phyloP scores from a whole-genome alignment of 805 yeast genomes.

The Priceomyces medius region DNA sequence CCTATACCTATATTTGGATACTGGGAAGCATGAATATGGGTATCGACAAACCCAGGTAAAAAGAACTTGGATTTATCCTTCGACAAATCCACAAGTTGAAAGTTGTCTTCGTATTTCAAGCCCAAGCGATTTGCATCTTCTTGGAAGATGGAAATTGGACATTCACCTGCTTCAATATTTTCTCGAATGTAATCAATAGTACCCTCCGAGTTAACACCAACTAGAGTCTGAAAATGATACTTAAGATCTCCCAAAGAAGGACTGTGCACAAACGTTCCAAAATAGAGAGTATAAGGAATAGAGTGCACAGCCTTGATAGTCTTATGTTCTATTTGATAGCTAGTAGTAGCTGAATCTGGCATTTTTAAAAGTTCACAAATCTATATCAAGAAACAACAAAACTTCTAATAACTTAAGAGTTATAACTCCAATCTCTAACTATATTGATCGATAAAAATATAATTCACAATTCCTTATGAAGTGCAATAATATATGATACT shows the following conservation, averaged over 20 bases:
- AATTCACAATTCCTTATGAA: no score
- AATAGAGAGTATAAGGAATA: slow-evolving; percentile 46
- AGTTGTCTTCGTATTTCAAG: slow-evolving; percentile 2
- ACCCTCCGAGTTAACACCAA: slow-evolving; percentile 65
- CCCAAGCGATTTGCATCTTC: slow-evolving; percentile 6
- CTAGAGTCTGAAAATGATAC: slow-evolving; percentile 50
- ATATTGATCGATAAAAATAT: no score
- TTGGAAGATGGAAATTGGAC: slow-evolving; percentile 19
- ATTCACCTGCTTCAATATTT: slow-evolving; percentile 6
- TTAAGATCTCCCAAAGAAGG: slow-evolving; percentile 59
- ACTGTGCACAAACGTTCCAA: slow-evolving; percentile 75
- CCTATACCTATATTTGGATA: slow-evolving; percentile 58
- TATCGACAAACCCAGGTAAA: slow-evolving; percentile 51
- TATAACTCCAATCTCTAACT: no score
- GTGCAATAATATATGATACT: no score
- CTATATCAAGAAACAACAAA: no score
- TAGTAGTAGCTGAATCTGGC: background rate
- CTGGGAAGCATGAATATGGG: slow-evolving; percentile 48
- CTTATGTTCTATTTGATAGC: background rate
- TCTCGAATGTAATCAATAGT: slow-evolving; percentile 42
- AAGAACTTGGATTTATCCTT: slow-evolving; percentile 52
- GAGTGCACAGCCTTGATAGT: slow-evolving; percentile 12
- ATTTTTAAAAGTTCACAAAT: no score
- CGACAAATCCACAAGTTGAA: slow-evolving; percentile 29
- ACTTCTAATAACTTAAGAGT: no score